Evolutionary conservation across 768 basidiomycete genomes (phyloP).

Genomic region (Rhizopogon sp.): DNA sequence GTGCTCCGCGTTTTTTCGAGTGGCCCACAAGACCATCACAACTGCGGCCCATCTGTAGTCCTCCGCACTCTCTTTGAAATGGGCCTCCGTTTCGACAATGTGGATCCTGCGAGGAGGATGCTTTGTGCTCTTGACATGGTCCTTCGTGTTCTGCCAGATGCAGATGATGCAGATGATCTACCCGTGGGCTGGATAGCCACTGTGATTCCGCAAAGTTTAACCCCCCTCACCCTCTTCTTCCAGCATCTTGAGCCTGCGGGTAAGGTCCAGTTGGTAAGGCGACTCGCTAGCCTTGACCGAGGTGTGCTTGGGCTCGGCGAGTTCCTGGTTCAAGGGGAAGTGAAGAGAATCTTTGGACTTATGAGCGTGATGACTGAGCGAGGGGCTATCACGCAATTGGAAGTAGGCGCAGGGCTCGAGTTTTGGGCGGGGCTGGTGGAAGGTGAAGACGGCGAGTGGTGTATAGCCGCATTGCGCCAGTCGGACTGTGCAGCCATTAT

Average conservation of each 20-base stretch:
- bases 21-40: constrained; percentile 25
- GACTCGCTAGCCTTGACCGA: constrained; percentile 53
- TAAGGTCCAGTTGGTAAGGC: constrained; percentile 47
- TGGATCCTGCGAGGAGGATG: constrained; percentile 56
- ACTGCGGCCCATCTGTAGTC: constrained; percentile 43
- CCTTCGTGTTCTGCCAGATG: constrained; percentile 48
- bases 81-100: constrained; percentile 30
- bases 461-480: not conserved
- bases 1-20: constrained; percentile 37
- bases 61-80: constrained; percentile 54
- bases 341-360: constrained; percentile 28
- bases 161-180: constrained; percentile 14
- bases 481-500: not conserved
- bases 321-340: constrained; percentile 59
- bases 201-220: constrained; percentile 54
- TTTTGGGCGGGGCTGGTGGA: constrained; percentile 40
- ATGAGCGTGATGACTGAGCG: constrained; percentile 20
- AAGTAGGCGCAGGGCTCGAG: constrained; percentile 41
- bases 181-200: constrained; percentile 39
- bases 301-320: constrained; percentile 34
- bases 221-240: constrained; percentile 53
- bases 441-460: not conserved
- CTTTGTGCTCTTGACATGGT: constrained; percentile 53
- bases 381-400: constrained; percentile 35
- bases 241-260: constrained; percentile 50